phyloP scores from a whole-genome alignment of 192 early-diverging fungal genomes.

The Coemansia sp. region DNA sequence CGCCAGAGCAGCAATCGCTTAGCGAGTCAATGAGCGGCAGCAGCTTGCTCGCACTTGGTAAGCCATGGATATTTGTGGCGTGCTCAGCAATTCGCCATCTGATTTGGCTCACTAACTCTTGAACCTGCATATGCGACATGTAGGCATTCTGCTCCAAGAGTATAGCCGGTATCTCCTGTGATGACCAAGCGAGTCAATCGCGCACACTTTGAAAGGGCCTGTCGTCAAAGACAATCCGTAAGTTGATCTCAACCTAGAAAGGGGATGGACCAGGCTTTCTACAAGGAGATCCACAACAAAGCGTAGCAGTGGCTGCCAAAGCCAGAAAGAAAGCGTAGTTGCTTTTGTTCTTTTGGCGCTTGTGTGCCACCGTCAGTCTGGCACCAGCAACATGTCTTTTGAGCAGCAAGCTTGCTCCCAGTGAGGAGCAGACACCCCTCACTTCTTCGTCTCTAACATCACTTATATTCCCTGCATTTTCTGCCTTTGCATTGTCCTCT shows the following conservation, averaged over 20 bases:
- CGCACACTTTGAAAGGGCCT: not conserved
- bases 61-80: not conserved
- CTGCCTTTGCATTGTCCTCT: not conserved
- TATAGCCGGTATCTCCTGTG: constrained; percentile 33
- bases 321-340: not conserved
- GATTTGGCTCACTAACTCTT: not conserved
- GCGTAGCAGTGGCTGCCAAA: not conserved
- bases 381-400: not conserved
- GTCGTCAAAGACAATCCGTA: not conserved
- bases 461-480: not conserved
- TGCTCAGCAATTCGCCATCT: not conserved
- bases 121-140: constrained; percentile 1
- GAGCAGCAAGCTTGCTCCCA: not conserved
- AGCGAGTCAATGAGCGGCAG: constrained; percentile 39
- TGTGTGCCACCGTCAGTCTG: not conserved
- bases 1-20: not conserved
- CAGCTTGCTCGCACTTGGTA: constrained; percentile 40
- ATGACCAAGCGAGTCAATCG: not conserved
- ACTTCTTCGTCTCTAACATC: not conserved
- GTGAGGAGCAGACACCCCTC: not conserved
- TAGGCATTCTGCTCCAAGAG: constrained; percentile 47
- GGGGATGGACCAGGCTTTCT: not conserved
- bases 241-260: not conserved
- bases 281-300: not conserved
- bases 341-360: not conserved